Percentiles rank a stretch among this genome's conserved stretches.
Evolutionary conservation across 345 rosid species (phyloP).

Genomic region (Capsella bursapastoris): DNA sequence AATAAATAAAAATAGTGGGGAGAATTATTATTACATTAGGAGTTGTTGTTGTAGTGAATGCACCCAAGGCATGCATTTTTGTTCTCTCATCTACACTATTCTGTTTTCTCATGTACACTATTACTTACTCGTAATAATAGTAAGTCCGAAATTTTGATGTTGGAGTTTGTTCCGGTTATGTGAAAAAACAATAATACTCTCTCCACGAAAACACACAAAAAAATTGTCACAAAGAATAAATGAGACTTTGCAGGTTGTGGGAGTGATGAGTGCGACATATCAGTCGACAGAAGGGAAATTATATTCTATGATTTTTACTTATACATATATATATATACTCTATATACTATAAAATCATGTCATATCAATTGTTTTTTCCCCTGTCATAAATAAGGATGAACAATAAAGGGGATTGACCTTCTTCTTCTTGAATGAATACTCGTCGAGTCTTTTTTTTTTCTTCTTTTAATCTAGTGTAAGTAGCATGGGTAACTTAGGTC

Average conservation of each 20-base stretch:
- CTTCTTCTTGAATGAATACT: background rate
- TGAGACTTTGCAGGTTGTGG: constrained; percentile 44
- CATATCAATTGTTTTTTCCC: background rate
- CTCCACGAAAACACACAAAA: background rate
- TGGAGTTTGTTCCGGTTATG: constrained; percentile 40
- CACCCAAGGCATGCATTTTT: constrained; percentile 45
- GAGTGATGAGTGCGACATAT: constrained; percentile 47
- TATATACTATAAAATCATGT: background rate
- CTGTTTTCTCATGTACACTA: constrained; percentile 37
- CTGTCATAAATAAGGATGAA: constrained; percentile 1
- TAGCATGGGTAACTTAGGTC: constrained; percentile 29
- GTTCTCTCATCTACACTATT: constrained; percentile 33
- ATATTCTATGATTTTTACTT: background rate
- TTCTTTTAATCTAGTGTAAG: background rate
- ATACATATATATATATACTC: no score
- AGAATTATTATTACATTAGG: constrained; percentile 31
- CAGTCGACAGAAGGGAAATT: constrained; percentile 44
- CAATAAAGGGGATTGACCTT: constrained; percentile 14
- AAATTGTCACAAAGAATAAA: constrained; percentile 42
- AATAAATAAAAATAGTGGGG: constrained; percentile 18
- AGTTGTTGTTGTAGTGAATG: constrained; percentile 36
- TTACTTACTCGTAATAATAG: background rate
- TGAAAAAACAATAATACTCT: background rate
- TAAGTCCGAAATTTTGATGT: constrained; percentile 27
- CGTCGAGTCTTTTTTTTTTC: background rate